Base-by-base conservation (phyloP, 2,329 filamentous ascomycete genomes). In the Elsinoe batatas region DNA sequence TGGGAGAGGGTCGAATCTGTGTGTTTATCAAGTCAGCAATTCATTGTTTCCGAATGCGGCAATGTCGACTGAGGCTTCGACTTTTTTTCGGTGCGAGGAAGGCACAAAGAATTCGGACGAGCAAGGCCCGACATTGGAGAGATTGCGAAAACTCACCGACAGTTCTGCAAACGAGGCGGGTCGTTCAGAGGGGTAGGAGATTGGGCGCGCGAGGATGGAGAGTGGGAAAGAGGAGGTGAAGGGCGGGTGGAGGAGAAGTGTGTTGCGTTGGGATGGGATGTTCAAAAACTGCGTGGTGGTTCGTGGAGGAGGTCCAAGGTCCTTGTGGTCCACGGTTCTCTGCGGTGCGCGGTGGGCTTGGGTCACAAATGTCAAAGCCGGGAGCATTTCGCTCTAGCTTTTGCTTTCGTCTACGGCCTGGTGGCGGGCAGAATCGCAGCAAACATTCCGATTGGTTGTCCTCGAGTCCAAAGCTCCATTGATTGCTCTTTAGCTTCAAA, bases 21-120 rank as follows among this genome's bases (percentile, higher is more conserved):
- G 26, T 54, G 51, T 44, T 46, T 46, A 36, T 55, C 40, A 30
- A 36, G 43, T 47, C 38, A 42, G 40, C n/a, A 12, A 37, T 44
- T 44, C 30, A 44, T 55, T 55, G 51, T 54, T 42, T 55, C 53
- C 53, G 53, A 8, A 55, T 55, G 38, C 53, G 53, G 53, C 26
- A 55, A 42, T 30, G 10, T 55, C 53, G 40, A 55, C 17, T 44
- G 53, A 55, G 26, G 38, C 13, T 42, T 37, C 20, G 35, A 43
- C 22, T 50, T 53, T 38, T 50, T 55, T 20, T 13, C 18, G 11
- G 30, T 46, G 22, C 42, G 42, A 51, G 47, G 47, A 26, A 38
- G 33, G 30, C 33, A 51, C 47, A 51, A 51, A 51, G 47, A 36
- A 35, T 18, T n/a, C 13, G 47, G n/a, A 32, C 17, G 33, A 36